A percentile compares a stretch with the other conserved stretches of the same genome.
These are phyloP conservation scores for Rhizoclosmatium hyalinum DNA, from an alignment of 371 early-diverging fungal species.

Conservation along the genomic window DNA sequence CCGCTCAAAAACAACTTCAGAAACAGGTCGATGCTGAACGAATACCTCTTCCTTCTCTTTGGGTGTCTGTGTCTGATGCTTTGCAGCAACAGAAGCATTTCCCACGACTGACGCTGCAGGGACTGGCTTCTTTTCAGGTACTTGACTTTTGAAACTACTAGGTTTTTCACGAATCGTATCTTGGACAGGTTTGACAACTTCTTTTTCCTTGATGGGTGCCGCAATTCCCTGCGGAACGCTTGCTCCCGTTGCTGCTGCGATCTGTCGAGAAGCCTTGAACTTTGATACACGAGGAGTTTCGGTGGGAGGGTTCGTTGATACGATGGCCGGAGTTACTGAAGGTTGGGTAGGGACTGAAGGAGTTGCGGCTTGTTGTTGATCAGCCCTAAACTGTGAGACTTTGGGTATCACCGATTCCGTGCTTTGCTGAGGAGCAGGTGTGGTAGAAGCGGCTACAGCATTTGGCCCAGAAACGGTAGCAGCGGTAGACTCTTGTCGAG, in stretches of 20 bases:
- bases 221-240: too few species aligned
- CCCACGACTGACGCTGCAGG: neutral
- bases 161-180: too few species aligned
- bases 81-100: neutral
- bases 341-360: neutral
- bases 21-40: slow-evolving; percentile 5
- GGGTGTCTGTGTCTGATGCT: neutral
- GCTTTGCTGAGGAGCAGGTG: too few species aligned
- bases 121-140: neutral
- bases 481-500: neutral
- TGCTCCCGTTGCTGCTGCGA: too few species aligned
- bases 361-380: neutral
- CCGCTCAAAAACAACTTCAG: slow-evolving; percentile 6
- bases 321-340: neutral
- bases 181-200: too few species aligned
- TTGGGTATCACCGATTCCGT: neutral
- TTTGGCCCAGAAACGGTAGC: neutral
- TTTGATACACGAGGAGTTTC: neutral
- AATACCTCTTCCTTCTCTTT: neutral
- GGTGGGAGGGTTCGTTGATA: neutral
- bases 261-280: slow-evolving; percentile 4
- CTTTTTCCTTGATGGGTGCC: too few species aligned
- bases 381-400: slow-evolving; percentile 18
- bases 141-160: too few species aligned
- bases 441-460: neutral